Evolutionary conservation across 179 eudicot species (phyloP).

Genomic region (Beta macrorhiza): DNA sequence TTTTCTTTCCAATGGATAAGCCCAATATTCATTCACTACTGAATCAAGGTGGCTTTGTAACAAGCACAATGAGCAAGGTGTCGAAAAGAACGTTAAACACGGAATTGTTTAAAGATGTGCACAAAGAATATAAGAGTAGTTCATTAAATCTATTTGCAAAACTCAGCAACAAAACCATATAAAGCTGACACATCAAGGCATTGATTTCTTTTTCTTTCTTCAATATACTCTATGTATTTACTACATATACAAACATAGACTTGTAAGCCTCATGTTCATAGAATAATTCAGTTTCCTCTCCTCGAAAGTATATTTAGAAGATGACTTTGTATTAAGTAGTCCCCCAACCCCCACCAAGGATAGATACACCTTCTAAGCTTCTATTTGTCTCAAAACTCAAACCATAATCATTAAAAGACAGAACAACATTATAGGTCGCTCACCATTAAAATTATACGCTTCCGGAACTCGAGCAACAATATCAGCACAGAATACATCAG

Average conservation of each 20-base stretch:
- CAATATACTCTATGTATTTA: background rate
- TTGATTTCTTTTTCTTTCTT: background rate
- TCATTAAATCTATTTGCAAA: background rate
- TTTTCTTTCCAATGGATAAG: background rate
- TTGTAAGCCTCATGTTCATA: background rate
- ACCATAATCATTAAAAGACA: background rate
- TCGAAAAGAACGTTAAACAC: background rate
- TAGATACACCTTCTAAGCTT: background rate
- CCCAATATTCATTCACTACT: background rate
- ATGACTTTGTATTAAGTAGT: background rate
- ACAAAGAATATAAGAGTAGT: background rate
- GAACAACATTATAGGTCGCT: constrained; percentile 19
- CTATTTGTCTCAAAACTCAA: background rate
- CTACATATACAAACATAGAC: background rate
- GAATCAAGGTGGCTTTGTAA: background rate
- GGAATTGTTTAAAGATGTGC: background rate
- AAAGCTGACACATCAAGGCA: background rate
- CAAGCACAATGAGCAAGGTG: background rate
- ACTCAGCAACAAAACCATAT: background rate
- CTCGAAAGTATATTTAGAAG: background rate
- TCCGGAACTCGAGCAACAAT: constrained; percentile 66
- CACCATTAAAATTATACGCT: constrained; percentile 81
- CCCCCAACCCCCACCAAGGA: background rate
- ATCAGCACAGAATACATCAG: constrained; percentile 53
- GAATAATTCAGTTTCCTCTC: background rate